A percentile compares a stretch with the other conserved stretches of the same genome.
phyloP scores from a whole-genome alignment of 495 filamentous ascomycete species.

The Letharia lupina region DNA sequence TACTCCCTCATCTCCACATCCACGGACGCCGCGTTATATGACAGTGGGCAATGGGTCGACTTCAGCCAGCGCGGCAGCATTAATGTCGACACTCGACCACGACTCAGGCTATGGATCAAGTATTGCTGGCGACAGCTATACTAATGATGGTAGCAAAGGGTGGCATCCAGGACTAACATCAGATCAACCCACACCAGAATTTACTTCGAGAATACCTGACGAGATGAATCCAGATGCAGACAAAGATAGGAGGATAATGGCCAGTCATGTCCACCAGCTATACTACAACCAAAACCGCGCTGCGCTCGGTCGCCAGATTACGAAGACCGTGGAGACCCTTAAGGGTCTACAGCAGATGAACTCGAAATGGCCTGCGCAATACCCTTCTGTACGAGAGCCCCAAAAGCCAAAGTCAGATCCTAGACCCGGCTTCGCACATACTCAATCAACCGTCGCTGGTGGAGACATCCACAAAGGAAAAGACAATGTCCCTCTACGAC shows the following conservation, averaged over 20 bases:
- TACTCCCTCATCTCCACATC: constrained; percentile 30
- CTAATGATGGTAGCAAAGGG: constrained; percentile 31
- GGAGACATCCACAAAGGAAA: constrained; percentile 29
- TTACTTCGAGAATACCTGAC: constrained; percentile 45
- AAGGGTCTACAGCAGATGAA: constrained; percentile 83
- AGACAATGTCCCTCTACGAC: constrained; percentile 39
- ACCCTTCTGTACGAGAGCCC: constrained; percentile 65
- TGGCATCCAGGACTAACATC: constrained; percentile 57
- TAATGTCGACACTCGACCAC: constrained; percentile 63
- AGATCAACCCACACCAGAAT: constrained; percentile 56
- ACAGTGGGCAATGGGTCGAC: constrained; percentile 78
- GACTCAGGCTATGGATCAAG: constrained; percentile 93
- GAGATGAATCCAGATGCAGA: constrained; percentile 47
- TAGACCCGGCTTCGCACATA: constrained; percentile 46
- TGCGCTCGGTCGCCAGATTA: constrained; percentile 76
- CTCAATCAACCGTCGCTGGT: constrained; percentile 38
- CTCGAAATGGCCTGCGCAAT: constrained; percentile 83
- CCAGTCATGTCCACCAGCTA: constrained; percentile 66
- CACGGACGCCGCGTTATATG: constrained; percentile 61
- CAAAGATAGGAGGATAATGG: constrained; percentile 50
- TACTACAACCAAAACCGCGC: constrained; percentile 85
- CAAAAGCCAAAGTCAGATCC: constrained; percentile 34
- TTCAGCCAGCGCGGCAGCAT: constrained; percentile 60
- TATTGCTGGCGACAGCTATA: constrained; percentile 42
- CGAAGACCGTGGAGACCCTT: constrained; percentile 69